phyloP scores from a whole-genome alignment of 1,139 yeast genomes.

The Magnusiomyces clavatus region DNA sequence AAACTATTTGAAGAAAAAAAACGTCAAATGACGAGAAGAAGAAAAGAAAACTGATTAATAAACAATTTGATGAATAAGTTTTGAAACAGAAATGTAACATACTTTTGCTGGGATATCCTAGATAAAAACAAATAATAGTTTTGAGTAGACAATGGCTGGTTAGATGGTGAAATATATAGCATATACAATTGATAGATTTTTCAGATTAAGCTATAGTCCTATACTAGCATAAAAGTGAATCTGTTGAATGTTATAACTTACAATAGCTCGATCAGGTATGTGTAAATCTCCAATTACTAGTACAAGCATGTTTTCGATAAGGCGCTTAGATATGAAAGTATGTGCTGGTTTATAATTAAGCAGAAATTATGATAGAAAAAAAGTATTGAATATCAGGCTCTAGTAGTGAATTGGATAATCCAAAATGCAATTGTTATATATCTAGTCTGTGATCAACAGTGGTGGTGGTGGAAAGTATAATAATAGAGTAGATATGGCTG shows the following conservation, averaged over 20 bases:
- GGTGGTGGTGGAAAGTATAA: too few relatives aligned
- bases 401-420: neutral
- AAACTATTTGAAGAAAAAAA: slow-evolving; percentile 40
- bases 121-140: neutral
- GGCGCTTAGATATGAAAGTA: slow-evolving; percentile 1
- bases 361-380: neutral
- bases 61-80: too few relatives aligned
- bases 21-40: neutral
- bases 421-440: neutral
- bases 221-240: too few relatives aligned
- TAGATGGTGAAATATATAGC: too few relatives aligned
- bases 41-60: neutral
- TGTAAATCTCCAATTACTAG: slow-evolving; percentile 85
- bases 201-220: too few relatives aligned
- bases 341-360: neutral
- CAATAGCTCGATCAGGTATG: slow-evolving; percentile 79
- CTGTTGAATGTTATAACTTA: slow-evolving; percentile 16
- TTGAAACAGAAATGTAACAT: slow-evolving; percentile 11
- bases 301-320: slow-evolving; percentile 50
- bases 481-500: too few relatives aligned
- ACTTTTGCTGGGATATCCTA: slow-evolving; percentile 38
- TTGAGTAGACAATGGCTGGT: too few relatives aligned
- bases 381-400: neutral
- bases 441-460: neutral
- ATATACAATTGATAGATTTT: too few relatives aligned